phyloP scores from a whole-genome alignment of 495 filamentous ascomycete genomes.

The Hypoxylon intermedium region DNA sequence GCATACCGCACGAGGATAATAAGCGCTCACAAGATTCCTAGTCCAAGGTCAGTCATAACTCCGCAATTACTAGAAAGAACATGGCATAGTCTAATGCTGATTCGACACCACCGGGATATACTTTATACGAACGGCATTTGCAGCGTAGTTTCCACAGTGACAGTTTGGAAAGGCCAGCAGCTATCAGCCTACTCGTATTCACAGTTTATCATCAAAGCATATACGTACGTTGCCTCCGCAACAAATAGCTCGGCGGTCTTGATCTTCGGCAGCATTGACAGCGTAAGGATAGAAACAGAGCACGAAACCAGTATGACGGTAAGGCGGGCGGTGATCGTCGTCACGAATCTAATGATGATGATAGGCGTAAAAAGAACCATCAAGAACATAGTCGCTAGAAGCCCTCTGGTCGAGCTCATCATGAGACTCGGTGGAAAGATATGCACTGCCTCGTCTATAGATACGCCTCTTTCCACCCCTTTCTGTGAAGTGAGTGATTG shows the following conservation, averaged over 20 bases:
- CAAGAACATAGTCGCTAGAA: not conserved
- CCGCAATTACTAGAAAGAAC: constrained; percentile 14
- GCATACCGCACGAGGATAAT: constrained; percentile 8
- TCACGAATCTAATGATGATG: not conserved
- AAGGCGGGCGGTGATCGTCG: not conserved
- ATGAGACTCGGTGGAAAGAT: not conserved
- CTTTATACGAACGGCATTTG: no score
- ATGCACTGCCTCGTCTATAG: not conserved
- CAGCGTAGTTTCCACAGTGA: not conserved
- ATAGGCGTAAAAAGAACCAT: not conserved
- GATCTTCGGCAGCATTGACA: not conserved
- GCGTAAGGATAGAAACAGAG: not conserved
- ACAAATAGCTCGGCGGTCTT: not conserved
- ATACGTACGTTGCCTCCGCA: not conserved
- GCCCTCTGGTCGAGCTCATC: not conserved
- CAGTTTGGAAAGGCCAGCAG: no score
- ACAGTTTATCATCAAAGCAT: not conserved
- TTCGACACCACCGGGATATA: no score
- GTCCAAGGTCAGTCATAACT: constrained; percentile 11
- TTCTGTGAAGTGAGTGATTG: not conserved
- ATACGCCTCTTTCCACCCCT: not conserved
- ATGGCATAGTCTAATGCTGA: constrained; percentile 1
- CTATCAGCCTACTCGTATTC: not conserved
- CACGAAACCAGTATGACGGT: not conserved
- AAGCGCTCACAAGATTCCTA: not conserved